Conservation (phyloP, 2,329 filamentous ascomycete genomes). For the Cryoendolithus antarcticus region DNA sequence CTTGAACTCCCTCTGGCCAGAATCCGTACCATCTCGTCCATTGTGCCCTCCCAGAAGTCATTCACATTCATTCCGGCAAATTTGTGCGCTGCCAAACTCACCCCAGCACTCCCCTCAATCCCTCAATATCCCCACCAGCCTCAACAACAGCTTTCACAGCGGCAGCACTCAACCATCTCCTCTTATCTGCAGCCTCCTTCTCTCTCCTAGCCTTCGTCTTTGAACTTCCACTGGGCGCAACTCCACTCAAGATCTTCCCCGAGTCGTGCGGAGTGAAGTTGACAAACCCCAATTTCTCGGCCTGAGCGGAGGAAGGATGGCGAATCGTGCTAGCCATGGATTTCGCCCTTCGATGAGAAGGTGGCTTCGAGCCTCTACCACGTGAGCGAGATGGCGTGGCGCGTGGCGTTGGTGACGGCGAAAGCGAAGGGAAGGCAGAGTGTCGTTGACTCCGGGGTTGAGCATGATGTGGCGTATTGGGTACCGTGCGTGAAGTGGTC, state of each 20-base stretch:
- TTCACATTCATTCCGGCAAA: too few relatives aligned
- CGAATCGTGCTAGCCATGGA: constrained; percentile 16
- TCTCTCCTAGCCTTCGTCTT: constrained; percentile 94
- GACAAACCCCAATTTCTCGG: constrained; percentile 56
- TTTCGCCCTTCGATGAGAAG: constrained; percentile 15
- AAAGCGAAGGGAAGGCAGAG: too few relatives aligned
- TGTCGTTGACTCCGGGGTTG: too few relatives aligned
- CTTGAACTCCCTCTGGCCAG: too few relatives aligned
- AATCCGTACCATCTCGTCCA: too few relatives aligned
- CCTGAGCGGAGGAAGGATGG: constrained; percentile 16
- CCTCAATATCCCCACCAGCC: constrained; percentile 52
- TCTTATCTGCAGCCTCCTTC: constrained; percentile 70
- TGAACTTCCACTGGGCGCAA: constrained; percentile 78
- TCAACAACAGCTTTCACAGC: constrained; percentile 57
- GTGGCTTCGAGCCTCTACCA: too few relatives aligned
- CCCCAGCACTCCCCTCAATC: constrained; percentile 28
- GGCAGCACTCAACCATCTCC: constrained; percentile 54
- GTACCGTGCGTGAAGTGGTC: too few relatives aligned
- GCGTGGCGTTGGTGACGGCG: too few relatives aligned
- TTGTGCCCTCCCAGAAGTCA: too few relatives aligned
- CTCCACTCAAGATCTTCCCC: constrained; percentile 68
- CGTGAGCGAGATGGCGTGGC: too few relatives aligned
- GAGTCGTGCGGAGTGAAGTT: constrained; percentile 82
- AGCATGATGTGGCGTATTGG: too few relatives aligned
- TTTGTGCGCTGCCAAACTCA: too few relatives aligned